A percentile compares a stretch with the other conserved stretches of the same genome.
Evolutionary conservation across 495 filamentous ascomycete genomes (phyloP).

Genomic region (Coniosporium apollinis): DNA sequence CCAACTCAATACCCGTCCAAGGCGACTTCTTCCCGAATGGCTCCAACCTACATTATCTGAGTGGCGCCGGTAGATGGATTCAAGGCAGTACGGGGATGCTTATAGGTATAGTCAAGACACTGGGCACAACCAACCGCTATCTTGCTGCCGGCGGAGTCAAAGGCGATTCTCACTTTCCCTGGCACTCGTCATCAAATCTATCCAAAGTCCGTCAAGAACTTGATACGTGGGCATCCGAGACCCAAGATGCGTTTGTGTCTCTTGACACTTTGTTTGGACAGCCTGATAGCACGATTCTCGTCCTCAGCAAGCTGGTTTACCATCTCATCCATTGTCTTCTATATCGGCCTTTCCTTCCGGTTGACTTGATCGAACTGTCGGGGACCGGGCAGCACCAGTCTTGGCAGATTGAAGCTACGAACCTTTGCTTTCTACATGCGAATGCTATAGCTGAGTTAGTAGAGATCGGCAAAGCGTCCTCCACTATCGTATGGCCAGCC

Average conservation of each 20-base stretch:
- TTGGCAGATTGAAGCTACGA: constrained; percentile 80
- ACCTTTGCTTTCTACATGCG: constrained; percentile 71
- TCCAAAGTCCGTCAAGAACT: constrained; percentile 75
- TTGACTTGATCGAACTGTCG: constrained; percentile 61
- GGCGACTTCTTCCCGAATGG: constrained; percentile 63
- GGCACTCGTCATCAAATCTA: constrained; percentile 68
- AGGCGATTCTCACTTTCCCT: constrained; percentile 75
- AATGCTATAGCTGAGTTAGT: constrained; percentile 76
- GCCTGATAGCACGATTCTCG: constrained; percentile 55
- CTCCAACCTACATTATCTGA: constrained; percentile 49
- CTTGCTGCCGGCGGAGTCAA: constrained; percentile 72
- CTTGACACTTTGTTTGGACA: constrained; percentile 60
- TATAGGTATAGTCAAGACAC: constrained; percentile 65
- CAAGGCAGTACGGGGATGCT: constrained; percentile 57
- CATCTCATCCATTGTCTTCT: constrained; percentile 73
- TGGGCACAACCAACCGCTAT: constrained; percentile 72
- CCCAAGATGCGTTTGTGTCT: constrained; percentile 60
- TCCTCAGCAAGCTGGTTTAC: constrained; percentile 70
- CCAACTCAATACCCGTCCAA: constrained; percentile 39
- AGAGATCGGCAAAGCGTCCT: constrained; percentile 47
- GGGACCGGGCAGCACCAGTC: constrained; percentile 71
- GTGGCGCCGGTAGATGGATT: constrained; percentile 45
- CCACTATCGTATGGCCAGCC: constrained; percentile 62
- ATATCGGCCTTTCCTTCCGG: constrained; percentile 70
- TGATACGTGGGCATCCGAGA: constrained; percentile 68